Evolutionary conservation across 2,329 filamentous ascomycete species (phyloP).

Genomic region (Gremmenia infestans): DNA sequence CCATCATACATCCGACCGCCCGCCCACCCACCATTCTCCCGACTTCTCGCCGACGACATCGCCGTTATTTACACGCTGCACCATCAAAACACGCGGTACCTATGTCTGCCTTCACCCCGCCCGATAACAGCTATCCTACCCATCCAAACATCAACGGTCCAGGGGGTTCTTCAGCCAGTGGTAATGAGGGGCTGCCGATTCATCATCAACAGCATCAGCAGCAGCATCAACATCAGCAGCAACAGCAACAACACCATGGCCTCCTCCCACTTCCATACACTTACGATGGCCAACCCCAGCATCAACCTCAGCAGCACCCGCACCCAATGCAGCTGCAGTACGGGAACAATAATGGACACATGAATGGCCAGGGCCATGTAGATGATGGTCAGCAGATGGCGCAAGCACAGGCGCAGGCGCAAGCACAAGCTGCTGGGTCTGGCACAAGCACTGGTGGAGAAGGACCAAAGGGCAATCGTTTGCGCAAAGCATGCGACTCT

Average conservation of each 20-base stretch:
- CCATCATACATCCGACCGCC: too few species aligned
- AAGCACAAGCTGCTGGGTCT: neutral
- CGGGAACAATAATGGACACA: slow-evolving; percentile 12
- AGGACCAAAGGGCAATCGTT: slow-evolving; percentile 30
- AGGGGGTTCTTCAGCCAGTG: neutral
- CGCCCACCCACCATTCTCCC: slow-evolving; percentile 6
- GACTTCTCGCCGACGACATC: slow-evolving; percentile 18
- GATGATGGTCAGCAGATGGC: slow-evolving; percentile 5
- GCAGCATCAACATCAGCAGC: too few species aligned
- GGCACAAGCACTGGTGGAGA: slow-evolving; percentile 17
- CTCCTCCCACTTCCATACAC: neutral
- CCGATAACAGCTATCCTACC: slow-evolving; percentile 9
- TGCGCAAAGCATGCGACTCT: slow-evolving; percentile 48
- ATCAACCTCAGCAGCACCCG: slow-evolving; percentile 11
- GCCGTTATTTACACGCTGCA: neutral
- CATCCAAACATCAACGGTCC: neutral
- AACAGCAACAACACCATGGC: neutral
- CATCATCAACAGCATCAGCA: slow-evolving; percentile 7
- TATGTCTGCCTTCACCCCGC: slow-evolving; percentile 17
- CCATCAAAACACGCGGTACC: neutral
- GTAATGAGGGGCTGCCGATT: neutral
- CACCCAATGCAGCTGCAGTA: slow-evolving; percentile 10
- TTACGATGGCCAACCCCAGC: neutral
- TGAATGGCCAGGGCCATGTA: slow-evolving; percentile 11
- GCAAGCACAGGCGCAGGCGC: neutral